Percentiles rank a stretch among this genome's conserved stretches.
phyloP scores from a whole-genome alignment of 257 asterid genomes.

The Scutellaria minor region DNA sequence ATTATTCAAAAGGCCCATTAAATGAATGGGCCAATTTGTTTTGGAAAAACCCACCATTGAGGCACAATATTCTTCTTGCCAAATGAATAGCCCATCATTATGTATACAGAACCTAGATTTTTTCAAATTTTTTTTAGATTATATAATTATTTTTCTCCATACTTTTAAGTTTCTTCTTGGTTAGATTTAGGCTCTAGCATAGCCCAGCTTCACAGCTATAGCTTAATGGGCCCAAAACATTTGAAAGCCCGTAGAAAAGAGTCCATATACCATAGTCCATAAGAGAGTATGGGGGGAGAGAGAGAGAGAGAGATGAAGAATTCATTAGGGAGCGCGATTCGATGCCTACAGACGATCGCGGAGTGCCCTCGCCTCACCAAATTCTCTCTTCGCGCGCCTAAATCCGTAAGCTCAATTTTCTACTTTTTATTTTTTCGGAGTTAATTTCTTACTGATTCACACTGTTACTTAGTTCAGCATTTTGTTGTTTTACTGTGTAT shows the following conservation, averaged over 20 bases:
- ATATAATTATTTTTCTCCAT: no score
- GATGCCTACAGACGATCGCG: conserved; percentile 49
- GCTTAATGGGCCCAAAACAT: not conserved
- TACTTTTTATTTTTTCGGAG: not conserved
- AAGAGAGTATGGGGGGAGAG: not conserved
- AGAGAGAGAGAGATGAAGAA: conserved; percentile 28
- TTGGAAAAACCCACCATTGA: no score
- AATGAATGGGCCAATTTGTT: no score
- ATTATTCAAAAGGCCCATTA: no score
- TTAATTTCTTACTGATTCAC: not conserved
- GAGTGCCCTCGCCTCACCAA: conserved; percentile 61
- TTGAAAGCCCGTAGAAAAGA: not conserved
- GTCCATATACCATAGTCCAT: not conserved
- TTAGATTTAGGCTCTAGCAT: no score
- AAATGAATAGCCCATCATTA: no score
- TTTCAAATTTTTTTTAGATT: no score
- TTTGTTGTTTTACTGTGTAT: not conserved
- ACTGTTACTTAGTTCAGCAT: not conserved
- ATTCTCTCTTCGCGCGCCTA: conserved; percentile 64
- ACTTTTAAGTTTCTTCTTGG: no score
- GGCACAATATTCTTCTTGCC: no score
- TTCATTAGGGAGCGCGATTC: conserved; percentile 38
- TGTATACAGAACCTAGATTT: no score
- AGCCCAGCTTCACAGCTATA: no score
- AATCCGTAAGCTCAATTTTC: conserved; percentile 45